Evolutionary conservation across 2,329 filamentous ascomycete species (phyloP).

Genomic region (Claviceps spartinae): DNA sequence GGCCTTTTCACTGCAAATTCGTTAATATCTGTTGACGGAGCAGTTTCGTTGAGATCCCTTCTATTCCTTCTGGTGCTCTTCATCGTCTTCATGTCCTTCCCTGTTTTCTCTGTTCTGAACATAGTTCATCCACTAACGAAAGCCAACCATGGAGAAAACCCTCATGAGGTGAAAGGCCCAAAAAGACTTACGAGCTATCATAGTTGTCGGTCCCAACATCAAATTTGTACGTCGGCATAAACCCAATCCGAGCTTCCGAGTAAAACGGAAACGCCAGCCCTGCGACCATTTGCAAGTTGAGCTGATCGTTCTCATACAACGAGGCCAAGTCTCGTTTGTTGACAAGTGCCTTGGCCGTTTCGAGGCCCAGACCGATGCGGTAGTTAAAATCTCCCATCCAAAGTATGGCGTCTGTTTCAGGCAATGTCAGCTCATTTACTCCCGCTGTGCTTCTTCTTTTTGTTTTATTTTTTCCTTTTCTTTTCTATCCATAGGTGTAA

Average conservation of each 20-base stretch:
- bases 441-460: no score
- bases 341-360: conserved; percentile 63
- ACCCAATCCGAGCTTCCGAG: conserved; percentile 75
- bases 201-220: conserved; percentile 80
- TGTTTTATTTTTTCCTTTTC: no score
- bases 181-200: conserved; percentile 62
- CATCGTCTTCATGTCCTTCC: no score
- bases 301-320: conserved; percentile 84
- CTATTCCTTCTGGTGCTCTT: no score
- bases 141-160: not conserved
- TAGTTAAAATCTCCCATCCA: conserved; percentile 99
- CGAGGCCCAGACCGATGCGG: conserved; percentile 72
- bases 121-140: not conserved
- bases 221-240: conserved; percentile 91
- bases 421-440: not conserved
- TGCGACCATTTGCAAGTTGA: conserved; percentile 93
- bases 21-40: not conserved
- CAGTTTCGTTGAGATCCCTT: no score
- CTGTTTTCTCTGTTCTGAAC: not conserved
- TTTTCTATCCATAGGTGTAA: not conserved
- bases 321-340: conserved; percentile 59
- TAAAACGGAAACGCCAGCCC: conserved; percentile 84
- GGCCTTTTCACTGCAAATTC: conserved; percentile 58
- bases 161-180: not conserved
- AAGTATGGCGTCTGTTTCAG: conserved; percentile 52